Evolutionary conservation across 2,329 filamentous ascomycete species (phyloP), one percentile per base, ranked within the genome.

Genomic region (Stachybotrys chlorohalonatus): DNA sequence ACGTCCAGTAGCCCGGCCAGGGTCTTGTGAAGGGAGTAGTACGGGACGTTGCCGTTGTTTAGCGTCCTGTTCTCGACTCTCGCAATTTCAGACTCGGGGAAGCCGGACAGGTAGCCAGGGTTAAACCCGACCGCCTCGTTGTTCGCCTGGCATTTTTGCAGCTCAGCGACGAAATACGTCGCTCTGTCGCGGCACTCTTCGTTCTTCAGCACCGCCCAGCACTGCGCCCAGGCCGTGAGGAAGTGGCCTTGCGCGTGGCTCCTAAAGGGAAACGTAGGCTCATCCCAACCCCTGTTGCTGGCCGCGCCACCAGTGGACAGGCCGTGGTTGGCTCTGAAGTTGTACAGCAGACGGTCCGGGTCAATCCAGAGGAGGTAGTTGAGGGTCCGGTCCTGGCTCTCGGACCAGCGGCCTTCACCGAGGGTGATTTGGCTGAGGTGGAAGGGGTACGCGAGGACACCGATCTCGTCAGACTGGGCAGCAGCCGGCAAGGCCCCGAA

Each of bases 21-120:
- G 1, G 74, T 78, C 66, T 80, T 81, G 65, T 81, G 78, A n/a
- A 80, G 68, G 24, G 73, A 72, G 56, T 81, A 81, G 63, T 79
- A 81, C 0, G 77, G 76, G 0, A 81, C 78, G 50, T 80, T 80
- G 31, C 77, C 76, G 47, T 74, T 77, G 52, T 39, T 69, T 11
- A 79, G 63, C 0, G 67, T 76, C 1, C 76, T 64, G 0, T 64
- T 62, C 54, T 80, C 76, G 1, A 80, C 63, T 0, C 65, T 66
- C 1, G 58, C 63, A 48, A 81, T 75, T 13, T 80, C 77, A 0
- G 75, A 77, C 57, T 81, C 78, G 0, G 77, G 76, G 36, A 80
- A 81, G 2, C 76, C 77, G 4, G 73, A 76, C 0, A 81, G 64
- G 55, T 81, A 81, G 0, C 78, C 77, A 0, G 65, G 50, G 4